Evolutionary conservation across 805 yeast species (phyloP).

Genomic region (Yarrowia porcina): DNA sequence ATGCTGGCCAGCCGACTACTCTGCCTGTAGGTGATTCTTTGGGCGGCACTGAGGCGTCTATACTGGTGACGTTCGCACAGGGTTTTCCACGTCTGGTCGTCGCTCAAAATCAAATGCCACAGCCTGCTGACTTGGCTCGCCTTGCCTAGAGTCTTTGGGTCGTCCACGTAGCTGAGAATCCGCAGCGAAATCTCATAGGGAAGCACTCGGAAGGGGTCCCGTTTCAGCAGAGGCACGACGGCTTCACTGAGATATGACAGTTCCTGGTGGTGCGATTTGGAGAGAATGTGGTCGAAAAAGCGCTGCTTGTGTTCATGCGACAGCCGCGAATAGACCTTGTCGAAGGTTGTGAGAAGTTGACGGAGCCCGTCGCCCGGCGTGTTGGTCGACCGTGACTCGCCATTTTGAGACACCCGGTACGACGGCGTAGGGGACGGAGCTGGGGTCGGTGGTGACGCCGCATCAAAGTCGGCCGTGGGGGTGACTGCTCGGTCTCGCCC

Average conservation of each 20-base stretch:
- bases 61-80: slow-evolving; percentile 41
- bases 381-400: neutral
- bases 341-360: neutral
- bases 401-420: neutral
- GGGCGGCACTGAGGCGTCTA: slow-evolving; percentile 40
- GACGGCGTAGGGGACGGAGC: slow-evolving; percentile 20
- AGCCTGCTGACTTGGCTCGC: slow-evolving; percentile 88
- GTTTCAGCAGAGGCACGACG: slow-evolving; percentile 40
- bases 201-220: slow-evolving; percentile 47
- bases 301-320: neutral
- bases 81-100: slow-evolving; percentile 45
- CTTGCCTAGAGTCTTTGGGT: slow-evolving; percentile 75
- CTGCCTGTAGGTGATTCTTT: slow-evolving; percentile 19
- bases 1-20: slow-evolving; percentile 6
- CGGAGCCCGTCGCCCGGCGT: neutral
- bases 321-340: neutral
- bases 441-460: slow-evolving; percentile 23
- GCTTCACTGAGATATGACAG: slow-evolving; percentile 33
- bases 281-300: slow-evolving; percentile 1
- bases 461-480: slow-evolving; percentile 8
- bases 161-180: slow-evolving; percentile 80
- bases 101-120: slow-evolving; percentile 54
- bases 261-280: slow-evolving; percentile 23
- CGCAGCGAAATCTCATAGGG: slow-evolving; percentile 83
- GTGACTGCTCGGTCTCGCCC: slow-evolving; percentile 14